Base-by-base conservation (phyloP, 2,329 filamentous ascomycete genomes). In the Sphaerostilbella broomeana region DNA sequence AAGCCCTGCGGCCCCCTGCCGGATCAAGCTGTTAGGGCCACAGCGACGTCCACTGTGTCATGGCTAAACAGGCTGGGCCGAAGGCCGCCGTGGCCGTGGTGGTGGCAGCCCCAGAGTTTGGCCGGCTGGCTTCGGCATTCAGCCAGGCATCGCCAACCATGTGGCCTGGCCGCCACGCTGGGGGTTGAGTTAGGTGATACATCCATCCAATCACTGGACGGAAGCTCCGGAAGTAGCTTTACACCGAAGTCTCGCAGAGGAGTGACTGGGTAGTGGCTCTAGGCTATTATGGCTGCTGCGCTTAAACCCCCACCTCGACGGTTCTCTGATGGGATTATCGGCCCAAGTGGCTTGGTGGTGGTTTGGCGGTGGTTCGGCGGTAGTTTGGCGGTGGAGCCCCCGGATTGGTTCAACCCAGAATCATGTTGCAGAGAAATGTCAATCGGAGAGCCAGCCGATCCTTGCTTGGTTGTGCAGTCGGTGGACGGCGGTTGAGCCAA, bases 51-150 rank as follows among this genome's bases (percentile, higher is more conserved):
- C 20, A n/a, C 21, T 18, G 20, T 15, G n/a, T n/a, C n/a, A n/a
- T n/a, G n/a, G n/a, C n/a, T n/a, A n/a, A n/a, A n/a, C n/a, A n/a
- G n/a, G n/a, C n/a, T n/a, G 11, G 25, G 25, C 25, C 12, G 26
- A 29, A 38, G 29, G 24, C 29, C 28, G 18, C 22, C n/a, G 31
- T 34, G n/a, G 22, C 33, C 33, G 22, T 13, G 17, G 33, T 24
- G 22, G 33, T 35, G 33, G 33, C 11, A 17, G 33, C 35, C 25
- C 35, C 25, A 40, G 24, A 34, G 16, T 12, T 19, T 32, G 38
- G 30, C 28, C 42, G 42, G 42, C 28, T 44, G 42, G 42, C 42
- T 21, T 44, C 42, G 42, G 42, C 42, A 44, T 44, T 44, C 33
- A n/a, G 17, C 24, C 17, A 15, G 24, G 17, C 11, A 15, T 22